Evolutionary conservation across 2,329 filamentous ascomycete species (phyloP).

Genomic region (Claviceps citrina): DNA sequence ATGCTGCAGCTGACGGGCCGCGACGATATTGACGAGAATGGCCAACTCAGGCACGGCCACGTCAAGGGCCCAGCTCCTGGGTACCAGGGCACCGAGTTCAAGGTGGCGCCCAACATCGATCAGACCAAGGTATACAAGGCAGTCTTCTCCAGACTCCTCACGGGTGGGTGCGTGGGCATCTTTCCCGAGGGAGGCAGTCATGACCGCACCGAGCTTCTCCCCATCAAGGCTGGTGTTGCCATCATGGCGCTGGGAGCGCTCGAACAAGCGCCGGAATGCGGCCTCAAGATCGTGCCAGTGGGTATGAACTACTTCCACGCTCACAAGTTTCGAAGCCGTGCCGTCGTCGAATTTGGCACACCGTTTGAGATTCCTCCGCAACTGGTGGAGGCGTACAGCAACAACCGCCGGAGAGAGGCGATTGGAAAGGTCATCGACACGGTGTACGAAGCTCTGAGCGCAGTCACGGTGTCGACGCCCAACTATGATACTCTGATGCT

Average conservation of each 20-base stretch:
- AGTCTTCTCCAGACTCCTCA: constrained; percentile 69
- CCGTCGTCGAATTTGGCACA: constrained; percentile 86
- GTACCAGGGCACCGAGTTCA: constrained; percentile 68
- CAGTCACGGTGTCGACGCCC: constrained; percentile 81
- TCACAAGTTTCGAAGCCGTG: constrained; percentile 92
- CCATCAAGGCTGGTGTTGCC: constrained; percentile 88
- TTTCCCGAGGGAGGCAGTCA: constrained; percentile 96
- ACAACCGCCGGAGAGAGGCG: constrained; percentile 69
- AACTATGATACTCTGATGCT: constrained; percentile 96
- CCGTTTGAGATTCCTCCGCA: constrained; percentile 74
- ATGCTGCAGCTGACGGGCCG: constrained; percentile 70
- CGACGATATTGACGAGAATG: constrained; percentile 53
- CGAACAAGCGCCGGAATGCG: constrained; percentile 70
- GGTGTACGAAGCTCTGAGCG: constrained; percentile 68
- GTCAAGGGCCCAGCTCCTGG: constrained; percentile 39
- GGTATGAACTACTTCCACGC: constrained; percentile 99
- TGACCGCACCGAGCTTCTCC: constrained; percentile 79
- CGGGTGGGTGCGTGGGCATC: constrained; percentile 83
- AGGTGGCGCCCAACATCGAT: constrained; percentile 82
- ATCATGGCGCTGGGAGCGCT: constrained; percentile 93
- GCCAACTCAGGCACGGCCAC: constrained; percentile 42
- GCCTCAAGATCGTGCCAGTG: constrained; percentile 85
- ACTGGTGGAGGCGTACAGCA: constrained; percentile 71
- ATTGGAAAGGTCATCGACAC: constrained; percentile 74
- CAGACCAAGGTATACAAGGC: constrained; percentile 88